Percentiles rank a stretch among this genome's conserved stretches.
Evolutionary conservation across 2,329 filamentous ascomycete species (phyloP).

Genomic region (Fusarium clavum): DNA sequence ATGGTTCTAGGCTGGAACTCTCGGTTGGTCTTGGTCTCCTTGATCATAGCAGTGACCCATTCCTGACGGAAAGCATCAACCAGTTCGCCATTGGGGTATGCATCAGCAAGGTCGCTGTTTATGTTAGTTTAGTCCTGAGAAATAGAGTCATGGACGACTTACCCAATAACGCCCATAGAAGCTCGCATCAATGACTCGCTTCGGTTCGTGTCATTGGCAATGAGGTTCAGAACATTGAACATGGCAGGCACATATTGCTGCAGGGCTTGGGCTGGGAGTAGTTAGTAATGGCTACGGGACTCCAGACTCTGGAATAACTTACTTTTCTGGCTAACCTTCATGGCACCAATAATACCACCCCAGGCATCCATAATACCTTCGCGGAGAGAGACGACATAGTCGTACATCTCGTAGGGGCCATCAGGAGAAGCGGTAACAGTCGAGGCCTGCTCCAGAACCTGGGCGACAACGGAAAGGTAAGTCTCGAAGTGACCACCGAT

Average conservation of each 20-base stretch:
- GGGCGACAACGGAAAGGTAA: constrained; percentile 90
- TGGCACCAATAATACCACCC: constrained; percentile 94
- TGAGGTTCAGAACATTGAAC: constrained; percentile 85
- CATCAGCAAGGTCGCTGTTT: constrained; percentile 87
- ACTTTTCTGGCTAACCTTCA: constrained; percentile 86
- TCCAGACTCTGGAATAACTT: constrained; percentile 51
- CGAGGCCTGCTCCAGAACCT: constrained; percentile 93
- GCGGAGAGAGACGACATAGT: constrained; percentile 93
- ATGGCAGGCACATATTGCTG: constrained; percentile 85
- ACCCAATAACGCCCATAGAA: constrained; percentile 98
- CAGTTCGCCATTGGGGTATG: constrained; percentile 91
- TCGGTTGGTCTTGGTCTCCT: constrained; percentile 89
- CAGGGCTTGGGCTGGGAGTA: constrained; percentile 70
- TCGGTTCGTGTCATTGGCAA: constrained; percentile 85
- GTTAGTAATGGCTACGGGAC: constrained; percentile 43
- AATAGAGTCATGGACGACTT: constrained; percentile 52
- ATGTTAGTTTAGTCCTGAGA: constrained; percentile 22
- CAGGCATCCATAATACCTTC: constrained; percentile 99
- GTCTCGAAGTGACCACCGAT: constrained; percentile 93
- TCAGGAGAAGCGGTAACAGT: constrained; percentile 82
- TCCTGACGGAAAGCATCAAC: constrained; percentile 87
- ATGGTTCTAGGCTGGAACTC: constrained; percentile 88
- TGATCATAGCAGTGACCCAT: constrained; percentile 90
- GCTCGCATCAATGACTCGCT: constrained; percentile 92
- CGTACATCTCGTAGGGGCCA: constrained; percentile 92